phyloP scores from a whole-genome alignment of 2,329 filamentous ascomycete species.

The Capronia coronata region DNA sequence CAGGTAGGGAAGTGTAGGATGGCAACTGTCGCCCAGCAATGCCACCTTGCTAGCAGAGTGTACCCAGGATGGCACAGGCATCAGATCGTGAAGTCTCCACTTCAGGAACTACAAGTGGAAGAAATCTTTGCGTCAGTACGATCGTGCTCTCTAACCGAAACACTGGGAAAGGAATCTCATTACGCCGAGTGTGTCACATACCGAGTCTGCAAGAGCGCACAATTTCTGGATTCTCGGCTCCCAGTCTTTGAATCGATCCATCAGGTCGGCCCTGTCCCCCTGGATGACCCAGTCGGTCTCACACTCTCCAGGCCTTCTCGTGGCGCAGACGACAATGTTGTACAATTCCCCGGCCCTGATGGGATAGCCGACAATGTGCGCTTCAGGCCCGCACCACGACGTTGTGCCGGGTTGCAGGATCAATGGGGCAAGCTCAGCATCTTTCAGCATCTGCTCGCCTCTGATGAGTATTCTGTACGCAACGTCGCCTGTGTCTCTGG shows the following conservation, averaged over 20 bases:
- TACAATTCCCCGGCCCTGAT: slow-evolving; percentile 54
- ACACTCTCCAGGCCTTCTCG: background rate
- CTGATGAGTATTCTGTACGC: slow-evolving; percentile 51
- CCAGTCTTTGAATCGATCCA: slow-evolving; percentile 35
- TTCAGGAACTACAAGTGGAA: slow-evolving; percentile 57
- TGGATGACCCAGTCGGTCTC: slow-evolving; percentile 29
- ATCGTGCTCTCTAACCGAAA: too few species aligned
- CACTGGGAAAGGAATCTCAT: too few species aligned
- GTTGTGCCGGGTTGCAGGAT: slow-evolving; percentile 8
- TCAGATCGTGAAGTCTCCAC: slow-evolving; percentile 56
- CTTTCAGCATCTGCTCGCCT: slow-evolving; percentile 45
- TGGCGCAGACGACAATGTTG: slow-evolving; percentile 50
- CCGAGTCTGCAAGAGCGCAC: slow-evolving; percentile 30
- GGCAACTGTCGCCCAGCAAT: slow-evolving; percentile 59
- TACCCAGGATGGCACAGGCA: slow-evolving; percentile 46
- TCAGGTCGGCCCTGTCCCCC: slow-evolving; percentile 35
- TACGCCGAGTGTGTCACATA: too few species aligned
- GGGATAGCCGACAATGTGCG: slow-evolving; percentile 50
- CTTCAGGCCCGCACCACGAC: slow-evolving; percentile 5
- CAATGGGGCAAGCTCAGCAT: background rate
- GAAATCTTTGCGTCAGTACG: too few species aligned
- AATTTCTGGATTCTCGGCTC: slow-evolving; percentile 35
- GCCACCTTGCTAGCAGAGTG: slow-evolving; percentile 46
- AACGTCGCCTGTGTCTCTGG: slow-evolving; percentile 49
- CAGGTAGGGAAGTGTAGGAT: slow-evolving; percentile 61